Evolutionary conservation across 768 basidiomycete genomes (phyloP), one percentile per base, ranked within the genome.

Genomic region (Omphalotus guepiniiformis): DNA sequence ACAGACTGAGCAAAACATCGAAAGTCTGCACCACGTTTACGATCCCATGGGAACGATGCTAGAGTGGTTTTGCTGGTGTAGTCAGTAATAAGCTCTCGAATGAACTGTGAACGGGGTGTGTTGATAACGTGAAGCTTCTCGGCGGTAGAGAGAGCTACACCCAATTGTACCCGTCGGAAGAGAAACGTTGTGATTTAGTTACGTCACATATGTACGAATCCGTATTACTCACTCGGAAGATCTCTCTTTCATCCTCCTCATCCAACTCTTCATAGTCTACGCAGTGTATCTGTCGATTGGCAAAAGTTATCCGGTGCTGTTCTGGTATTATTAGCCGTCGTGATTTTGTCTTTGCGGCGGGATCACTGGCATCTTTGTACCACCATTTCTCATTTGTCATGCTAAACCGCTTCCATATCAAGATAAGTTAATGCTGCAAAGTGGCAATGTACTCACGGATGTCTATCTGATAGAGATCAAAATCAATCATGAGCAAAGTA

Each of bases 261-360:
- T 55, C 49, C 3, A 73, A 55, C 16, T 73, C 69, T 52, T 63
- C 58, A 46, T 73, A 80, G 51, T 80, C 78, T 36, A 78, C 65
- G 49, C 79, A 81, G 1, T 74, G 70, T 6, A 80, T 66, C 48
- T 78, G 76, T 56, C 78, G 78, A 47, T 71, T 75, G 23, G 64
- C 56, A 51, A 80, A 80, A 3, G 68, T 16, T 15, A 65, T 73
- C 51, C 47, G 64, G 51, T 71, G 74, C 32, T 53, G 62, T 2
- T 67, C 65, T 0, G 72, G 72, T 1, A 75, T 54, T 1, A 61
- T 44, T 39, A 61, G 66, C 50, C 66, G 57, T 29, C 47, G 63
- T 16, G 56, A 13, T 9, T 26, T 38, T 38, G 18, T 16, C 36
- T 25, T 43, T 55, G 11, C 51, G 25, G 1, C 43, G 52, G 29